Percentiles rank a stretch among this genome's conserved stretches.
These are phyloP conservation scores for Globisporangium cederbergense DNA, from an alignment of 352 stramenopile genomes.

Conservation along the genomic window DNA sequence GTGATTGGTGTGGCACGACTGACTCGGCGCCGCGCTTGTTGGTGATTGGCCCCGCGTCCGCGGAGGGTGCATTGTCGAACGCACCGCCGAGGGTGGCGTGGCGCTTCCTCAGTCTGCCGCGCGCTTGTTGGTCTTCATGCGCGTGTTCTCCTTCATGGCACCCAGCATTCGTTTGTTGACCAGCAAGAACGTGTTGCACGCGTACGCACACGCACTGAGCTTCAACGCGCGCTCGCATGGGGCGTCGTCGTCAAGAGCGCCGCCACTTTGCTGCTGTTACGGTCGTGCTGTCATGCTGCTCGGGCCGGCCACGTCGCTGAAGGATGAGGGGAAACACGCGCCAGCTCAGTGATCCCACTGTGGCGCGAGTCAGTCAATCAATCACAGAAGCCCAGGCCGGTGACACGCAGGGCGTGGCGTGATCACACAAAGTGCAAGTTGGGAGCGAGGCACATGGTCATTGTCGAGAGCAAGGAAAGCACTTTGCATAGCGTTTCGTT, in stretches of 20 bases:
- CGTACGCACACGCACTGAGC: not conserved
- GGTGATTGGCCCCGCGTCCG: slow-evolving; percentile 3
- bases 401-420: slow-evolving; percentile 1
- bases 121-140: not conserved
- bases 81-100: not conserved
- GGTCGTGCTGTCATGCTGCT: not conserved
- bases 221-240: not conserved
- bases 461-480: no score
- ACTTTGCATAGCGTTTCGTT: no score
- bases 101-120: no score
- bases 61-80: slow-evolving; percentile 4
- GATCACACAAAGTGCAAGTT: slow-evolving; percentile 2
- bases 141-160: not conserved
- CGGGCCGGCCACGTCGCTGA: not conserved
- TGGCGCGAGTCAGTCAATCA: not conserved
- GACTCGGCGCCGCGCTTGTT: slow-evolving; percentile 2
- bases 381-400: not conserved
- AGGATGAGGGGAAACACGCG: not conserved
- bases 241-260: not conserved
- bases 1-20: slow-evolving; percentile 11
- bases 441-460: not conserved
- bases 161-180: not conserved
- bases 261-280: not conserved
- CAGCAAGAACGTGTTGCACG: not conserved
- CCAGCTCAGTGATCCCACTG: not conserved